phyloP scores from a whole-genome alignment of 2,329 filamentous ascomycete species.

The Colletotrichum tropicale region DNA sequence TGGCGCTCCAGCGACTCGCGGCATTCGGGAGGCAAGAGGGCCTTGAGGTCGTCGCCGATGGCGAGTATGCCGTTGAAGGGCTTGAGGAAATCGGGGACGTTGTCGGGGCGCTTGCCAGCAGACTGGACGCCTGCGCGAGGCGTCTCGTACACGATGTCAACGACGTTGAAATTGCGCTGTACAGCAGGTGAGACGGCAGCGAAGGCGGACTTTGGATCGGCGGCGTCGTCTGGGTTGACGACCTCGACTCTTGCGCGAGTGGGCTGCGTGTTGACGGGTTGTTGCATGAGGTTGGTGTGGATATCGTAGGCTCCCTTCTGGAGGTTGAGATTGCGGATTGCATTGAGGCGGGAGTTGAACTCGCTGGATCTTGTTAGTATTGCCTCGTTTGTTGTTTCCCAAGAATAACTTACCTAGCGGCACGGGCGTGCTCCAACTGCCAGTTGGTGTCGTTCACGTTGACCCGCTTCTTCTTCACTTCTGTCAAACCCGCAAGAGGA shows the following conservation, averaged over 20 bases:
- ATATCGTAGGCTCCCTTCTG: constrained; percentile 82
- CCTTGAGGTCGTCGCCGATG: constrained; percentile 68
- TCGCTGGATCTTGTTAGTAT: constrained; percentile 55
- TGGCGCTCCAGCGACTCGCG: constrained; percentile 74
- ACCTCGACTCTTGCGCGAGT: constrained; percentile 85
- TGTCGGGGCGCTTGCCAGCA: constrained; percentile 37
- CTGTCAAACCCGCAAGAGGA: constrained; percentile 73
- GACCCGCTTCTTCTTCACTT: constrained; percentile 83
- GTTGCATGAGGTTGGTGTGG: constrained; percentile 92
- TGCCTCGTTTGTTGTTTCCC: neutral
- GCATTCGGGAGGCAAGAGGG: constrained; percentile 72
- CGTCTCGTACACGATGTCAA: constrained; percentile 59
- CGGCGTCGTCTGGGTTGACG: constrained; percentile 46
- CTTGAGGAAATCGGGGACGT: constrained; percentile 49
- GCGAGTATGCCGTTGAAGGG: constrained; percentile 66
- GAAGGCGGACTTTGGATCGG: constrained; percentile 40
- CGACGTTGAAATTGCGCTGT: constrained; percentile 60
- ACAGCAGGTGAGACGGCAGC: constrained; percentile 53
- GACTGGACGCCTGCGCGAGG: constrained; percentile 51
- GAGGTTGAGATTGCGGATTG: constrained; percentile 67
- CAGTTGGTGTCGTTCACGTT: constrained; percentile 94
- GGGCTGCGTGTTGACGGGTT: constrained; percentile 86
- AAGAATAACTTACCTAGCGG: constrained; percentile 72
- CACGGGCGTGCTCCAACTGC: constrained; percentile 93
- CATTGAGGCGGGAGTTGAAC: constrained; percentile 80